Evolutionary conservation across 1,284 basidiomycete genomes (phyloP).

Genomic region (Coniophora puteana): DNA sequence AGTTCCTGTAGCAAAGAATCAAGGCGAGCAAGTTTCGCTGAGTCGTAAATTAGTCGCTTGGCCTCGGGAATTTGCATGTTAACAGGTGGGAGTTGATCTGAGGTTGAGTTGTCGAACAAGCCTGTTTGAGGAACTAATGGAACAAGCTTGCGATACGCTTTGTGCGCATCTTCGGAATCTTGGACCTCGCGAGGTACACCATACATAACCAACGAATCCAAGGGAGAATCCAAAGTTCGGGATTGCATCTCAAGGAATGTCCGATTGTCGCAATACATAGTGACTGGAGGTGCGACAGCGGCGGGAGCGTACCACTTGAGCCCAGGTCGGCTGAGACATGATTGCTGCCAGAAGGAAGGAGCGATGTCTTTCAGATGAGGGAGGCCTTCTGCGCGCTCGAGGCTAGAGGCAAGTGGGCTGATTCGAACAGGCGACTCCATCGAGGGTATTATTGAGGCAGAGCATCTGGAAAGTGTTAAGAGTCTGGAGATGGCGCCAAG

Average conservation of each 20-base stretch:
- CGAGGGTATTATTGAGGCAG: too few species aligned
- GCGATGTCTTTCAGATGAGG: slow-evolving; percentile 65
- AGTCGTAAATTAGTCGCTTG: slow-evolving; percentile 95
- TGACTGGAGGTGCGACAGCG: slow-evolving; percentile 83
- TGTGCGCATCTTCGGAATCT: slow-evolving; percentile 59
- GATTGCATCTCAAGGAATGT: slow-evolving; percentile 76
- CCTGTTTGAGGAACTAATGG: slow-evolving; percentile 70
- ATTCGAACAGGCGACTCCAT: too few species aligned
- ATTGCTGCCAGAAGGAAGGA: slow-evolving; percentile 60
- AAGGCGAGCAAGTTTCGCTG: slow-evolving; percentile 91
- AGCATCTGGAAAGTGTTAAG: too few species aligned
- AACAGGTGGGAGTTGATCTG: slow-evolving; percentile 78
- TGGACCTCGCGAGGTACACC: slow-evolving; percentile 75
- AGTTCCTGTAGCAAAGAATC: slow-evolving; percentile 89
- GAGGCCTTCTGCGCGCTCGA: slow-evolving; percentile 40
- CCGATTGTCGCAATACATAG: slow-evolving; percentile 72
- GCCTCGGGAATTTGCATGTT: slow-evolving; percentile 94
- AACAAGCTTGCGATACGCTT: slow-evolving; percentile 46
- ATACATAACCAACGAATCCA: slow-evolving; percentile 78
- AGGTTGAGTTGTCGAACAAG: slow-evolving; percentile 64
- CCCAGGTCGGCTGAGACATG: slow-evolving; percentile 76
- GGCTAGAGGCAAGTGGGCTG: slow-evolving; percentile 29
- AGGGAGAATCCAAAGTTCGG: slow-evolving; percentile 57
- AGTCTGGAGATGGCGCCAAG: slow-evolving; percentile 13
- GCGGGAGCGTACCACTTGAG: slow-evolving; percentile 82